A percentile compares a stretch with the other conserved stretches of the same genome.
Evolutionary conservation across 2,329 filamentous ascomycete species (phyloP).

Genomic region (Davidsoniella australis): DNA sequence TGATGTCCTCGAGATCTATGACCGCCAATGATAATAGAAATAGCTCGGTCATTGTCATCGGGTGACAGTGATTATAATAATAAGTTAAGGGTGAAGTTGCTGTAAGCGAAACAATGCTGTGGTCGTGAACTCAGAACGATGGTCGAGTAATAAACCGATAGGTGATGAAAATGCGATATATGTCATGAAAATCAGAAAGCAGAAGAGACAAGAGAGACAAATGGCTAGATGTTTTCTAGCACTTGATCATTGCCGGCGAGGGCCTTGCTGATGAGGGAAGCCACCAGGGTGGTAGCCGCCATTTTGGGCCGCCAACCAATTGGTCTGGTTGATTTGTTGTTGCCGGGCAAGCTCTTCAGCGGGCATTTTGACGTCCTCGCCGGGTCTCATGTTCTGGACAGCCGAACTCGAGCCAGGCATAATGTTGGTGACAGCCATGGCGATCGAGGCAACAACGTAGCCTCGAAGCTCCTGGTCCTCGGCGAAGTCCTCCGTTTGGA

Average conservation of each 20-base stretch:
- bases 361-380: slow-evolving; percentile 43
- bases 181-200: no score
- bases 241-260: slow-evolving; percentile 1
- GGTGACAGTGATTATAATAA: no score
- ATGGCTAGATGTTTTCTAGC: no score
- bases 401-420: slow-evolving; percentile 28
- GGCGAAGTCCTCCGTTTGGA: slow-evolving; percentile 63
- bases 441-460: slow-evolving; percentile 57
- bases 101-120: no score
- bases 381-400: slow-evolving; percentile 17
- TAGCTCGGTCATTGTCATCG: no score
- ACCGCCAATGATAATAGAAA: no score
- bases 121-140: no score
- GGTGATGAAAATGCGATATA: no score
- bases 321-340: slow-evolving; percentile 7
- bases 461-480: slow-evolving; percentile 61
- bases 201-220: no score
- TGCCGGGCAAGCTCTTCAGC: slow-evolving; percentile 34
- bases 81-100: no score
- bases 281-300: slow-evolving; percentile 3
- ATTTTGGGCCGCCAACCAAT: slow-evolving; percentile 8
- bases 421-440: slow-evolving; percentile 53
- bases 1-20: no score
- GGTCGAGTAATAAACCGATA: no score
- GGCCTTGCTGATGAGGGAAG: slow-evolving; percentile 1